Base-by-base conservation (phyloP, 495 filamentous ascomycete species). In the Tuber magnatum region DNA sequence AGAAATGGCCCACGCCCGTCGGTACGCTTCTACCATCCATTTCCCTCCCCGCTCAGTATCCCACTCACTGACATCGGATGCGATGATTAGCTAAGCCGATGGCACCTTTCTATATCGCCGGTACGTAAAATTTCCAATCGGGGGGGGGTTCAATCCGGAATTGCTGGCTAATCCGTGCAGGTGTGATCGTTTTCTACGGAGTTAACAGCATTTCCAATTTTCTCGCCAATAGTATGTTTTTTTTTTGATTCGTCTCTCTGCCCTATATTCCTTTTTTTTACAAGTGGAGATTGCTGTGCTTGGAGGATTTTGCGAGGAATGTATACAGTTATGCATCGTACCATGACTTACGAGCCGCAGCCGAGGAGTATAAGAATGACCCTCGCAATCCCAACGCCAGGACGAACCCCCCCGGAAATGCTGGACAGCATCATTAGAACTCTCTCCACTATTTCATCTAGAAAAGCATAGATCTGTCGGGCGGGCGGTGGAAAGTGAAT, bases 321-420 rank as follows among this genome's bases (percentile, higher is more conserved):
- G 20, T 8, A 9, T 24, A 22, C 8, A 51, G 46, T 24, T 51
- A 51, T 22, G 46, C 18, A n/a, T 20, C 5, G 22, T 51, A 51
- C 22, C 46, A 8, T 61, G n/a, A 32, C 56, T 65, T 35, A 65
- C 56, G 35, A 65, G 4, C 39, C 70, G 44, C 82, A 98, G 94
- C 89, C 86, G 92, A 91, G 75, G 92, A 98, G 84, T 97, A 88
- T 90, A 94, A 92, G 90, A 94, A 95, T 87, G 94, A 98, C 86
- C 94, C 94, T 78, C 89, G 94, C 83, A 97, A 97, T 88, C 92
- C 91, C 43, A 81, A 73, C 20, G 80, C 71, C 42, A 80, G 77
- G 56, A 5, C 32, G 14, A 65, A 65, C 28, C 28, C 56, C 28
- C 4, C 56, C 56, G 56, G 56, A 65, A 35, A 35, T 35, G 51